Conservation (phyloP, 2,329 filamentous ascomycete species). For the Aspergillus quadrilineatus region DNA sequence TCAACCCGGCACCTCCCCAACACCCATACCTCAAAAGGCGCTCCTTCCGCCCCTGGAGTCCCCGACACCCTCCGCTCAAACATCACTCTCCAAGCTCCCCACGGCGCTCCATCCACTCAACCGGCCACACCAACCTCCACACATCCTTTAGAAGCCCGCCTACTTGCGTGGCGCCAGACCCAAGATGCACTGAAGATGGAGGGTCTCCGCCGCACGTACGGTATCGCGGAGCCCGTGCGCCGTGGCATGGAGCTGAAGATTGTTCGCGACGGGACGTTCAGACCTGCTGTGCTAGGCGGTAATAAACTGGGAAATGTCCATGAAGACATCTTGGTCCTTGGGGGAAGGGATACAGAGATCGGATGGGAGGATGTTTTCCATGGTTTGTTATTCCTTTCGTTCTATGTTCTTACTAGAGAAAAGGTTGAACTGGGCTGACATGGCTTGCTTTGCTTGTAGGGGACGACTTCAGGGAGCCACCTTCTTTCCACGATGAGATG, state of each 20-base stretch:
- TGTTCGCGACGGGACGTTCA: slow-evolving; percentile 71
- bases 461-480: slow-evolving; percentile 68
- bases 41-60: slow-evolving; percentile 87
- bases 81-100: slow-evolving; percentile 62
- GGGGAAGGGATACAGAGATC: slow-evolving; percentile 72
- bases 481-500: slow-evolving; percentile 87
- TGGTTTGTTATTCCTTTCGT: slow-evolving; percentile 49
- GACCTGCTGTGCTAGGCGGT: slow-evolving; percentile 67
- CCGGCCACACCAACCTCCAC: slow-evolving; percentile 57
- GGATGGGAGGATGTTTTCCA: slow-evolving; percentile 93
- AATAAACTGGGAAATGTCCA: slow-evolving; percentile 65
- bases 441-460: slow-evolving; percentile 37
- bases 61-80: slow-evolving; percentile 90
- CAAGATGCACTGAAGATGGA: slow-evolving; percentile 88
- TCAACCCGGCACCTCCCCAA: slow-evolving; percentile 60
- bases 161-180: slow-evolving; percentile 84
- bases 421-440: background rate
- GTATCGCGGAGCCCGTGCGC: slow-evolving; percentile 87
- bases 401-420: slow-evolving; percentile 1
- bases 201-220: slow-evolving; percentile 79
- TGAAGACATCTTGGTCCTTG: slow-evolving; percentile 73
- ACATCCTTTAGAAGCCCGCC: slow-evolving; percentile 89
- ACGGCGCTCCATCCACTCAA: slow-evolving; percentile 46
- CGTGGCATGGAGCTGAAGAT: slow-evolving; percentile 96
- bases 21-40: slow-evolving; percentile 59